Base-by-base conservation (phyloP, 495 filamentous ascomycete species). In the Aspergillus affinis region DNA sequence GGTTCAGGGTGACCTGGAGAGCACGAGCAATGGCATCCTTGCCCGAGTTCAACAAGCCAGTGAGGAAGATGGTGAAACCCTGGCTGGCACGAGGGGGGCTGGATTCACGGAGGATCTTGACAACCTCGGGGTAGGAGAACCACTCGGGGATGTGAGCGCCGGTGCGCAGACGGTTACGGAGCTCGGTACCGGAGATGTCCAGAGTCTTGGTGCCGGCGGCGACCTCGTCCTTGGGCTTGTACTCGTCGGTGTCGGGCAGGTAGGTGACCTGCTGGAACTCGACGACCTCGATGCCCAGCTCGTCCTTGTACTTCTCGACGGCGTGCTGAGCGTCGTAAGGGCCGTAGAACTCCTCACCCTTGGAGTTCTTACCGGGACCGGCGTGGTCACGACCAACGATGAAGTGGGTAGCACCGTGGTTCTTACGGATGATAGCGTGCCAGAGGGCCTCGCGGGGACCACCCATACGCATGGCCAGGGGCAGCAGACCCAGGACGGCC, bases 251-350 rank as follows among this genome's bases (percentile, higher is more conserved):
- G 74, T 98, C 94, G 57, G 94, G 94, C 49, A 97, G 86, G 77
- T 98, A 98, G 54, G 93, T 97, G 87, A 98, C 95, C 87, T 93
- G 91, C 81, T 97, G 95, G 89, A 98, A 98, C 49, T 93, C 92
- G 52, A 98, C 94, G 58, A 98, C 93, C 78, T 97, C 93, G 69
- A 98, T 98, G 63, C 94, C 94, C 55, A 98, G 88, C 81, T 98
- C 94, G 54, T 89, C 84, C 68, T 86, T 86, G 86, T 98, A 98
- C 77, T 96, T 95, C 84, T 97, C 92, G 53, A 98, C 92, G 29
- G 91, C 92, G 73, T 94, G 82, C 80, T 98, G 94, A n/a, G 94
- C 94, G 72, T 98, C 94, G 74, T 98, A 98, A 4, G 94, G 92
- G 46, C 95, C 95, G 74, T 98, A 98, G 81, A 98, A 96, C 69